Evolutionary conservation across 2,329 filamentous ascomycete genomes (phyloP).

Genomic region (Phaeosphaeria sp.): DNA sequence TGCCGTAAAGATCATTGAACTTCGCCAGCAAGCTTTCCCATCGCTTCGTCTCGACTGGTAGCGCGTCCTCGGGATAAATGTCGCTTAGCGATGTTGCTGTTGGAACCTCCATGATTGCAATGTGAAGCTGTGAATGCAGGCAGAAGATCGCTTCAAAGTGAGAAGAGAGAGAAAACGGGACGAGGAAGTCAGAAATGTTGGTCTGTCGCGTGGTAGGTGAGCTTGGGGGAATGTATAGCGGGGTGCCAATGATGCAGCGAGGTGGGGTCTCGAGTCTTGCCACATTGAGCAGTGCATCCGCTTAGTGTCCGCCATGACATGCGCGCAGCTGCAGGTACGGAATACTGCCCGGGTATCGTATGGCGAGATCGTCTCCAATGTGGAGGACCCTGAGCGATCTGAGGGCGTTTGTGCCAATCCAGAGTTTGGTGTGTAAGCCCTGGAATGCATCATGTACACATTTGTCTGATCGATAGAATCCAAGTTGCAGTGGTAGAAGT

Average conservation of each 20-base stretch:
- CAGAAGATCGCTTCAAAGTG: background rate
- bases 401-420: background rate
- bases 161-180: slow-evolving; percentile 7
- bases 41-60: slow-evolving; percentile 70
- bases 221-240: slow-evolving; percentile 24
- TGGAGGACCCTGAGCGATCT: background rate
- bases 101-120: slow-evolving; percentile 64
- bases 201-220: slow-evolving; percentile 21
- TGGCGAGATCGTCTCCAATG: background rate
- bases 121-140: background rate
- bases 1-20: slow-evolving; percentile 75
- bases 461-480: background rate
- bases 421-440: background rate
- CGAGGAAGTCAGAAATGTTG: slow-evolving; percentile 6
- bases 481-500: background rate
- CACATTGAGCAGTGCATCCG: slow-evolving; percentile 24
- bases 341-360: background rate
- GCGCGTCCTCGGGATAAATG: slow-evolving; percentile 80
- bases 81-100: slow-evolving; percentile 76
- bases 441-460: too few relatives aligned
- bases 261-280: slow-evolving; percentile 32
- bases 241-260: slow-evolving; percentile 24
- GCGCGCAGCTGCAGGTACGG: slow-evolving; percentile 25
- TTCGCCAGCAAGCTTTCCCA: slow-evolving; percentile 76
- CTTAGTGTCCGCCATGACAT: slow-evolving; percentile 15